Base-by-base conservation (phyloP, 805 yeast genomes). In the Cyberlindnera maclurae region DNA sequence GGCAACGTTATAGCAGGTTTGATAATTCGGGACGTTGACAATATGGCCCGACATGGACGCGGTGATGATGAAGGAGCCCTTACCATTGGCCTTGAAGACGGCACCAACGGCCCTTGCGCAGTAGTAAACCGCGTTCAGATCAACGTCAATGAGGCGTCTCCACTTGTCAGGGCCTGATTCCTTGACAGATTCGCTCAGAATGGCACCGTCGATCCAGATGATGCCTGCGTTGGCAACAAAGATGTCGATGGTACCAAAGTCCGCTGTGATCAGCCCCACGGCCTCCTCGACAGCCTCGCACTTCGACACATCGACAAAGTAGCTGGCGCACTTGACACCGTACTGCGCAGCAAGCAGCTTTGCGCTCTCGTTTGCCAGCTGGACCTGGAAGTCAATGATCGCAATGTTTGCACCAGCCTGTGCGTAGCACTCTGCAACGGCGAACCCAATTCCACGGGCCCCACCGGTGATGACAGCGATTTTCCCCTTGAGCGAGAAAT, bases 181-280 rank as follows among this genome's bases (percentile, higher is more conserved):
- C 12, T 33, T 28, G 4, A 33, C 36, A 13, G 35, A 37, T 38
- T 60, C 60, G 42, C 68, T 73, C 40, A 74, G 58, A 44, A 77
- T 57, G 15, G 73, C 73, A 16, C 89, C 88, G 22, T 73, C 67
- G 16, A 76, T 70, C 94, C 94, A 86, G 12, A 87, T 79, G 34
- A 85, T 77, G 31, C 96, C 96, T 12, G 96, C 96, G 59, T 87
- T 87, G 51, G 94, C 94, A 34, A 87, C 93, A 53, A 84, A 81
- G 20, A 85, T 65, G 60, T 87, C 95, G 48, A 87, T 76, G 44
- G 75, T 75, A 39, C 79, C 78, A 57, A 87, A 86, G 54, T 85
- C 94, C 42, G 61, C 47, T 45, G 67, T 73, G 44, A 78, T 75
- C 28, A 45, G 44, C 17, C 43, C 37, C 22, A 71, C 47, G 12